Conservation (phyloP, 176 grass and related monocot species). For the Triticum timopheevii region DNA sequence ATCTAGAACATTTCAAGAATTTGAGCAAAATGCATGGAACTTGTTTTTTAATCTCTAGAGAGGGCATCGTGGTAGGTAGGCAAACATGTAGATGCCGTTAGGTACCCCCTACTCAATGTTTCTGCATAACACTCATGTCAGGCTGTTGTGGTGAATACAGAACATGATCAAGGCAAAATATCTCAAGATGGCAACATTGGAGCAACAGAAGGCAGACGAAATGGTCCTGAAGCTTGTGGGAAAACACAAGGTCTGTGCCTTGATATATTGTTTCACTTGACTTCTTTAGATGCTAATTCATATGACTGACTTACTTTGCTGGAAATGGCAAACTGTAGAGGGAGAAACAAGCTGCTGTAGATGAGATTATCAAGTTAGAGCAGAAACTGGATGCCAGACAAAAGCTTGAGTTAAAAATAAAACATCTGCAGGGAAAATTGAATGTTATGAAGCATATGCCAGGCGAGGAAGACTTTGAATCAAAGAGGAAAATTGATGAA, state of each 20-base stretch:
- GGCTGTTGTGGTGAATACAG: no score
- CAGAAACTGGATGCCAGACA: conserved; percentile 47
- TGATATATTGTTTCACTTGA: background rate
- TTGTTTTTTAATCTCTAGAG: no score
- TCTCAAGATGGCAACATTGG: background rate
- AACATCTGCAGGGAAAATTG: conserved; percentile 42
- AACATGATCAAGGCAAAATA: no score
- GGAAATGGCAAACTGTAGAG: conserved; percentile 32
- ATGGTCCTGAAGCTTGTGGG: background rate
- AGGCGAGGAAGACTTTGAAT: conserved; percentile 32
- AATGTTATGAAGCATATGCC: conserved; percentile 46
- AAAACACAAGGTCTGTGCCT: conserved; percentile 45
- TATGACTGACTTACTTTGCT: background rate
- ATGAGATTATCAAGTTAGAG: conserved; percentile 44
- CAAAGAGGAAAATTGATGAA: conserved; percentile 32
- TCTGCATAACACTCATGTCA: background rate
- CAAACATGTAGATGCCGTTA: no score
- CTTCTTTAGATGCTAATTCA: background rate
- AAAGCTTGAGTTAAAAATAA: conserved; percentile 48
- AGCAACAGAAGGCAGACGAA: background rate
- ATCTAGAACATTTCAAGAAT: no score
- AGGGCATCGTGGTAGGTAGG: no score
- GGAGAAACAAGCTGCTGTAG: conserved; percentile 42
- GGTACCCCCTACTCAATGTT: background rate
- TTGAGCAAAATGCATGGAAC: no score